Conservation (phyloP, 768 basidiomycete genomes). For the Auricularia cornea region DNA sequence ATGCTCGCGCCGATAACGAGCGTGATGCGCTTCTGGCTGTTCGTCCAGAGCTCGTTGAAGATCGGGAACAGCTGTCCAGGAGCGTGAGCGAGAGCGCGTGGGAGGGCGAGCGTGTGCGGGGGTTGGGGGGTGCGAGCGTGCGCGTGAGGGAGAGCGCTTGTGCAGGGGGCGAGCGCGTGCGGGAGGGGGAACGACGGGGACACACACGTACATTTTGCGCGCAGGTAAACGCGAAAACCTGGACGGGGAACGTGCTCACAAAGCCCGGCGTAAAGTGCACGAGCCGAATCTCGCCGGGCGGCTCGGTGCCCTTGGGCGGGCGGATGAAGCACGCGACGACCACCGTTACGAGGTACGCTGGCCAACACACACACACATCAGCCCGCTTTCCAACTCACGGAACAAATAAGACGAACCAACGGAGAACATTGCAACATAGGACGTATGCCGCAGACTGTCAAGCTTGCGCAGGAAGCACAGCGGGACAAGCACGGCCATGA, state of each 20-base stretch:
- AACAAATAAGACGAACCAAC: conserved; percentile 82
- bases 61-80: conserved; percentile 86
- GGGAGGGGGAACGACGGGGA: not conserved
- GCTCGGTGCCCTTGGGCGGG: conserved; percentile 56
- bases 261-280: conserved; percentile 72
- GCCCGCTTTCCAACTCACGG: too few relatives aligned
- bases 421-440: conserved; percentile 84
- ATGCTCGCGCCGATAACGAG: conserved; percentile 81
- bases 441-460: conserved; percentile 82
- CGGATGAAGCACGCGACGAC: conserved; percentile 75
- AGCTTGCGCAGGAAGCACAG: conserved; percentile 75
- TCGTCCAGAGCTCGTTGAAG: conserved; percentile 80
- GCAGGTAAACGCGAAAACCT: conserved; percentile 89
- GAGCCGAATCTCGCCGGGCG: conserved; percentile 57
- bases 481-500: conserved; percentile 71
- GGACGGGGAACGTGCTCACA: conserved; percentile 83
- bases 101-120: too few relatives aligned
- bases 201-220: conserved; percentile 71
- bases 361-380: not conserved
- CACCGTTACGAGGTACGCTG: conserved; percentile 74
- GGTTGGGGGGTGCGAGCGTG: too few relatives aligned
- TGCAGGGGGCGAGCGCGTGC: too few relatives aligned
- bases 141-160: too few relatives aligned
- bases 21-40: conserved; percentile 80
- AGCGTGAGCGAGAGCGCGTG: too few relatives aligned